Evolutionary conservation across 345 rosid species (phyloP).

Genomic region (Gynandropsis gynandra): DNA sequence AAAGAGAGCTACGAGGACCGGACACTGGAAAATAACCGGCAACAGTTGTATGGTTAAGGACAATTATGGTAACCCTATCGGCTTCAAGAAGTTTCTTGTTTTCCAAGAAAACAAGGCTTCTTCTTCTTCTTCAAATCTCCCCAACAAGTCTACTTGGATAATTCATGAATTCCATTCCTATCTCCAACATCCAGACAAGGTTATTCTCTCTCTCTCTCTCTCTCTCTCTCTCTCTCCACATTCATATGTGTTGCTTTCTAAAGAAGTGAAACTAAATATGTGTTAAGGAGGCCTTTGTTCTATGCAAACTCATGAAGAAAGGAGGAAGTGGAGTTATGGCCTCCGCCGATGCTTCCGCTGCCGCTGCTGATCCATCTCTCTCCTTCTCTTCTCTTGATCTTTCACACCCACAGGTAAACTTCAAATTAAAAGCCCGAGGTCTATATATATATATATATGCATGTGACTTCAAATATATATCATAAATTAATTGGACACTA

Average conservation of each 20-base stretch:
- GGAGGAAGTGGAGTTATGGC: background rate
- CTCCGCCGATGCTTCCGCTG: background rate
- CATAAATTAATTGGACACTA: too few species aligned
- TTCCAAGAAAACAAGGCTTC: slow-evolving; percentile 17
- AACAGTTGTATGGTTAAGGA: slow-evolving; percentile 19
- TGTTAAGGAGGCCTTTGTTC: slow-evolving; percentile 23
- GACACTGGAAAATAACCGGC: slow-evolving; percentile 28
- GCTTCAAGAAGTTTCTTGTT: slow-evolving; percentile 25
- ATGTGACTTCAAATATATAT: background rate
- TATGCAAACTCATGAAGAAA: slow-evolving; percentile 22
- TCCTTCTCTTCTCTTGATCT: background rate
- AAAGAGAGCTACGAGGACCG: slow-evolving; percentile 20
- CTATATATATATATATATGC: background rate
- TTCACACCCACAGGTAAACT: background rate
- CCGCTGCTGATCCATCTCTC: slow-evolving; percentile 1
- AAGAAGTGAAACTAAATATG: background rate
- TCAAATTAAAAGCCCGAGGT: background rate
- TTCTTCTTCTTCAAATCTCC: slow-evolving; percentile 9
- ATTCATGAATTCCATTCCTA: slow-evolving; percentile 27
- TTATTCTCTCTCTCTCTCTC: background rate
- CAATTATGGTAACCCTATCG: slow-evolving; percentile 17
- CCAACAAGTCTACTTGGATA: slow-evolving; percentile 15
- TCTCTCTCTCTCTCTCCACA: background rate
- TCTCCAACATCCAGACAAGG: slow-evolving; percentile 24
- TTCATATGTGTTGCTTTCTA: background rate